Conservation (phyloP, 257 asterid species). For the Paraleonurus japonicus region DNA sequence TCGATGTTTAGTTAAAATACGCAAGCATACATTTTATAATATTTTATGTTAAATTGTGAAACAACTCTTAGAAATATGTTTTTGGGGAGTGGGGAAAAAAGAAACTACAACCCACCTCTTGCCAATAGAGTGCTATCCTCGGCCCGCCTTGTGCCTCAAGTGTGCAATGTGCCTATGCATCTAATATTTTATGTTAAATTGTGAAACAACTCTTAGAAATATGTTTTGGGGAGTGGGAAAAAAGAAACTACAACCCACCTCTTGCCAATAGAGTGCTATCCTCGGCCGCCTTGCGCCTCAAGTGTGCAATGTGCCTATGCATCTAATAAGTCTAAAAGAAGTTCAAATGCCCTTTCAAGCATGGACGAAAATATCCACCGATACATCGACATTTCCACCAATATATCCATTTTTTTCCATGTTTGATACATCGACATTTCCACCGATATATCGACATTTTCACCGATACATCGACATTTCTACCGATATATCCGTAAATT, state of each 20-base stretch:
- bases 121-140: no score
- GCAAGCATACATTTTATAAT: not conserved
- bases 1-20: not conserved
- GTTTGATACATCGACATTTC: no score
- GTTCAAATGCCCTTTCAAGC: not conserved
- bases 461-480: no score
- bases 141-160: not conserved
- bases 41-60: not conserved
- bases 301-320: not conserved
- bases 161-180: not conserved
- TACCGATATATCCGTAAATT: no score
- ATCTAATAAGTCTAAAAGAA: not conserved
- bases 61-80: not conserved
- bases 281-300: not conserved
- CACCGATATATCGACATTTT: no score
- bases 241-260: not conserved
- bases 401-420: no score
- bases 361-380: no score
- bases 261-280: no score
- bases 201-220: no score
- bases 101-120: not conserved
- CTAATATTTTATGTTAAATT: no score
- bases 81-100: not conserved
- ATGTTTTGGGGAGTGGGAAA: no score
- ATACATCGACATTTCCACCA: no score